phyloP scores from a whole-genome alignment of 441 rosid species.

The Populus hybrid region DNA sequence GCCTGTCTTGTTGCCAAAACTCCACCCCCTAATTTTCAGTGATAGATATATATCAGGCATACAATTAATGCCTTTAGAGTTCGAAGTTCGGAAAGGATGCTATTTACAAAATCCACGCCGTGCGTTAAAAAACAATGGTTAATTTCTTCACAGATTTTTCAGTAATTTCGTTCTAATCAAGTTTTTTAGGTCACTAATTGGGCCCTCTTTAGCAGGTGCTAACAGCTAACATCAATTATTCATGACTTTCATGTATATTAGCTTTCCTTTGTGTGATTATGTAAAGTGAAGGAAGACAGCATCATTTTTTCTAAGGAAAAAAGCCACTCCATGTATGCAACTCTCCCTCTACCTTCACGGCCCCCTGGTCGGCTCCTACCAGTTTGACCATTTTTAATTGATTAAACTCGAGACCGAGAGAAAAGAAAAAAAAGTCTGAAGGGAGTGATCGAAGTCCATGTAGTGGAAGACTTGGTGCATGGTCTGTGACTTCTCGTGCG shows the following conservation, averaged over 20 bases:
- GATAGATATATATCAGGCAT: neutral
- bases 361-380: constrained; percentile 16
- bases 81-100: neutral
- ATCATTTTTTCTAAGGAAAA: constrained; percentile 24
- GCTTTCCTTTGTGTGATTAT: constrained; percentile 6
- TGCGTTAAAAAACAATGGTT: neutral
- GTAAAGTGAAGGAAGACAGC: constrained; percentile 27
- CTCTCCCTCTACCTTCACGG: constrained; percentile 1
- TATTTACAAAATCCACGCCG: neutral
- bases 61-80: neutral
- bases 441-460: neutral
- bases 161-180: neutral
- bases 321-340: neutral
- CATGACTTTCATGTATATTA: constrained; percentile 19
- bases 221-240: neutral
- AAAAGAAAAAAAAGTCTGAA: neutral
- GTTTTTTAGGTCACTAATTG: neutral
- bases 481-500: neutral
- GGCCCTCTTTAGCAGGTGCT: neutral
- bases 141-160: neutral
- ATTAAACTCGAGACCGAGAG: neutral
- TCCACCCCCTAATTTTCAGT: neutral
- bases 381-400: constrained; percentile 14
- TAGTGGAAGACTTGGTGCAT: neutral
- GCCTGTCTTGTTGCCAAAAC: too few species aligned